A percentile compares a stretch with the other conserved stretches of the same genome.
Conservation (phyloP, 768 basidiomycete genomes). For the Leccinum rimulosum region DNA sequence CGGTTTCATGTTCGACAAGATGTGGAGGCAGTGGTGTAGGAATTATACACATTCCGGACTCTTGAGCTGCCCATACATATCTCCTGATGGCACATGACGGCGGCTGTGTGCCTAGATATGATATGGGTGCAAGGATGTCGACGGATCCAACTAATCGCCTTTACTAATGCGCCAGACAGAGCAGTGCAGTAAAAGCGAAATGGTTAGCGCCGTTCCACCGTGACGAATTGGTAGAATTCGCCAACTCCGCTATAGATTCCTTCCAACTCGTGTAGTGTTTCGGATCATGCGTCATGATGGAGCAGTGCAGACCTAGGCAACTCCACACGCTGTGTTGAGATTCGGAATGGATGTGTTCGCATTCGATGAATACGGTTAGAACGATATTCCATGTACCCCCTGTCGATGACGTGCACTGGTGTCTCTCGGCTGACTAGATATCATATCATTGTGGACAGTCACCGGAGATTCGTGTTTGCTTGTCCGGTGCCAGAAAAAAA, state of each 20-base stretch:
- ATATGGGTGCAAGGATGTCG: neutral
- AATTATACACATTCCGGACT: neutral
- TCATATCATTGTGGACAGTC: neutral
- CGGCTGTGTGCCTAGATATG: neutral
- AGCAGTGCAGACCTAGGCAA: slow-evolving; percentile 5
- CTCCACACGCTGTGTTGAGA: slow-evolving; percentile 7
- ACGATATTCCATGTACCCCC: neutral
- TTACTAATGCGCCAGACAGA: neutral
- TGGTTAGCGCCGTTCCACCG: neutral
- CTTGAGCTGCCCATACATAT: neutral
- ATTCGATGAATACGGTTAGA: slow-evolving; percentile 11
- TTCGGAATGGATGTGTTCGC: neutral
- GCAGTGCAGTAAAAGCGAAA: slow-evolving; percentile 1
- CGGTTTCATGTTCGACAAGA: neutral
- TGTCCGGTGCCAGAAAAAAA: neutral
- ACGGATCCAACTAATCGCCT: neutral
- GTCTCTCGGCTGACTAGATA: neutral
- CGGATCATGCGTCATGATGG: slow-evolving; percentile 13
- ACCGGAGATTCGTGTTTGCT: slow-evolving; percentile 2
- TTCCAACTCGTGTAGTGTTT: neutral
- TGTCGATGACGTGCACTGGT: slow-evolving; percentile 9
- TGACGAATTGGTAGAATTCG: neutral
- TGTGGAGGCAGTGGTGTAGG: neutral
- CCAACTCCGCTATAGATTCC: neutral
- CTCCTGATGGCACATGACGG: neutral